Percentiles rank a stretch among this genome's conserved stretches.
phyloP scores from a whole-genome alignment of 257 asterid genomes.

The Nicotiana undulata region DNA sequence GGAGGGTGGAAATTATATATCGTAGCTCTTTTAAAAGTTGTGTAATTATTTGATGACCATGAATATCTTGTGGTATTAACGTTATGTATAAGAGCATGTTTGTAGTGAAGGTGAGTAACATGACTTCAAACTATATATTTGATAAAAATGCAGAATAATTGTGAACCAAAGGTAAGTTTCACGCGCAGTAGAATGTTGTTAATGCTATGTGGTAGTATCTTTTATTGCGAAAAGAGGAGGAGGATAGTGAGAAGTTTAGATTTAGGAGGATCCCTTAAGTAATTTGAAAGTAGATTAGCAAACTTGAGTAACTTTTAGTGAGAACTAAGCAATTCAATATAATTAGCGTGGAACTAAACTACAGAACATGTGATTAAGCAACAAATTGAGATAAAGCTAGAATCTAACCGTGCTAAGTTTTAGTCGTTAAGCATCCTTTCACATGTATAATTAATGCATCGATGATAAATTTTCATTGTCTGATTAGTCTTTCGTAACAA shows the following conservation, averaged over 20 bases:
- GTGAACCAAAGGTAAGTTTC: constrained; percentile 1
- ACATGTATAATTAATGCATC: not conserved
- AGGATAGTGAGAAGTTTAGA: not conserved
- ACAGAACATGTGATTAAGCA: not conserved
- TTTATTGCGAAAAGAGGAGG: not conserved
- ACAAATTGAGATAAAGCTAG: not conserved
- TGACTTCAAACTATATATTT: not conserved
- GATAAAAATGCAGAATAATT: not conserved
- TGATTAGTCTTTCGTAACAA: not conserved
- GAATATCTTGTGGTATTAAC: not conserved
- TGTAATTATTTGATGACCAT: not conserved
- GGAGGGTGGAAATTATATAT: too few relatives aligned
- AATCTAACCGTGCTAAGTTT: not conserved
- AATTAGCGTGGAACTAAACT: not conserved
- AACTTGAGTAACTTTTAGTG: not conserved
- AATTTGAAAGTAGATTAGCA: not conserved
- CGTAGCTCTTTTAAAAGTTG: too few relatives aligned
- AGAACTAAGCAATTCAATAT: not conserved
- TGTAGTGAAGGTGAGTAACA: not conserved
- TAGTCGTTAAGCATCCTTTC: not conserved
- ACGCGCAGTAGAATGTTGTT: not conserved
- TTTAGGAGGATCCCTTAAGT: not conserved
- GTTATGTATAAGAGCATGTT: not conserved
- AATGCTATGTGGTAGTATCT: not conserved
- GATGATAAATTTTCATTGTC: not conserved